These are phyloP conservation scores for Arthrobotrys iridis DNA, from an alignment of 2,329 filamentous ascomycete species.

Conservation along the genomic window DNA sequence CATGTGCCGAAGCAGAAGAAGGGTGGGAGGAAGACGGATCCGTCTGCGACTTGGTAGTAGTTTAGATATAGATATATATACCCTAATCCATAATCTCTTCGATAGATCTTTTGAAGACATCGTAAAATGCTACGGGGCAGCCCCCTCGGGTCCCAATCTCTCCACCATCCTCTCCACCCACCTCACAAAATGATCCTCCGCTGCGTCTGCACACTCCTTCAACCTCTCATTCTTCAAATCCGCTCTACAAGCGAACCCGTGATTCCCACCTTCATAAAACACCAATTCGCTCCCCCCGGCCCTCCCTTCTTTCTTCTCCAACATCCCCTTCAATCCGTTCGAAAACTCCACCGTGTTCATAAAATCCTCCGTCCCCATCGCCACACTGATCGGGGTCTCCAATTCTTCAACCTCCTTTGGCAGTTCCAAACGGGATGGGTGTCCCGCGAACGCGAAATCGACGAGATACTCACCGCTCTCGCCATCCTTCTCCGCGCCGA, in stretches of 20 bases:
- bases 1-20: background rate
- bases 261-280: conserved; percentile 41
- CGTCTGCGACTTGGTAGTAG: background rate
- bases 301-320: conserved; percentile 22
- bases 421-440: conserved; percentile 18
- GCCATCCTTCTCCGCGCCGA: conserved; percentile 17
- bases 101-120: background rate
- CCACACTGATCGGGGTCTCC: conserved; percentile 17
- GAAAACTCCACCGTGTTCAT: conserved; percentile 14
- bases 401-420: conserved; percentile 24
- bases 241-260: conserved; percentile 43
- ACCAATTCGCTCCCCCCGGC: conserved; percentile 34
- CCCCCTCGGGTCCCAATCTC: background rate
- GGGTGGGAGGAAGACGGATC: background rate
- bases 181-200: conserved; percentile 41
- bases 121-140: background rate
- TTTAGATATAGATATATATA: background rate
- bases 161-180: conserved; percentile 34
- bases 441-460: conserved; percentile 39
- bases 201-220: conserved; percentile 23
- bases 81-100: background rate
- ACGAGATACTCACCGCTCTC: conserved; percentile 18
- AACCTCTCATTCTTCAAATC: conserved; percentile 35
- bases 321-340: conserved; percentile 5
- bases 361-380: conserved; percentile 49